Conservation (phyloP, 805 yeast species). For the Nakazawaea ishiwadae region DNA sequence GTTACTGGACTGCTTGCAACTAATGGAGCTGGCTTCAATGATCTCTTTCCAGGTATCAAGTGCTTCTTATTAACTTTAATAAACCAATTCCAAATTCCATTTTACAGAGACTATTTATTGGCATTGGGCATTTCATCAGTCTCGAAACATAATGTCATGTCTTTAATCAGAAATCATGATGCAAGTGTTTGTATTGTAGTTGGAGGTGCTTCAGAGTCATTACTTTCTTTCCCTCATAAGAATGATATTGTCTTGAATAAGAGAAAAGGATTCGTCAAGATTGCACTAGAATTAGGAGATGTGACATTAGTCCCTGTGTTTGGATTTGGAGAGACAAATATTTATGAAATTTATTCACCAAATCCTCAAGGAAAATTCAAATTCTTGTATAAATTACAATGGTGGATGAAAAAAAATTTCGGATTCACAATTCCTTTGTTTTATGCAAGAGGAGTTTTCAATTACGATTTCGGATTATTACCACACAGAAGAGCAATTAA, state of each 20-base stretch:
- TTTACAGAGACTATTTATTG: slow-evolving; percentile 80
- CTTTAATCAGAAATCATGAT: slow-evolving; percentile 52
- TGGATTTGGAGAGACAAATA: slow-evolving; percentile 84
- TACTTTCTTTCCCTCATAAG: slow-evolving; percentile 59
- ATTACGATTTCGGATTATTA: slow-evolving; percentile 85
- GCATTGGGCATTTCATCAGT: slow-evolving; percentile 84
- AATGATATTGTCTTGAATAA: slow-evolving; percentile 67
- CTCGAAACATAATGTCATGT: slow-evolving; percentile 62
- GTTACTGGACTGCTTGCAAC: slow-evolving; percentile 82
- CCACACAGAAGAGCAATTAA: slow-evolving; percentile 82
- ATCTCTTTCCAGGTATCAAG: slow-evolving; percentile 79
- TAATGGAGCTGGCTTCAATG: slow-evolving; percentile 68
- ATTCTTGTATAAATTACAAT: slow-evolving; percentile 53
- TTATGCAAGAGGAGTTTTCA: slow-evolving; percentile 88
- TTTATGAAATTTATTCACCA: slow-evolving; percentile 38
- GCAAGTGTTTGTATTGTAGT: slow-evolving; percentile 85
- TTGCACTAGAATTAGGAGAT: slow-evolving; percentile 79
- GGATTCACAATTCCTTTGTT: slow-evolving; percentile 91
- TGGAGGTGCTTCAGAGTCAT: slow-evolving; percentile 93
- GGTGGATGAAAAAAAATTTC: slow-evolving; percentile 61
- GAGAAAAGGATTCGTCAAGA: slow-evolving; percentile 83
- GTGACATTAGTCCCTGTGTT: slow-evolving; percentile 80
- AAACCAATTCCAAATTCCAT: slow-evolving; percentile 79
- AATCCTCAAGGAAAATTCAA: slow-evolving; percentile 29
- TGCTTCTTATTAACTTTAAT: slow-evolving; percentile 74